phyloP scores from a whole-genome alignment of 768 basidiomycete genomes.

The Royoungia palumana region DNA sequence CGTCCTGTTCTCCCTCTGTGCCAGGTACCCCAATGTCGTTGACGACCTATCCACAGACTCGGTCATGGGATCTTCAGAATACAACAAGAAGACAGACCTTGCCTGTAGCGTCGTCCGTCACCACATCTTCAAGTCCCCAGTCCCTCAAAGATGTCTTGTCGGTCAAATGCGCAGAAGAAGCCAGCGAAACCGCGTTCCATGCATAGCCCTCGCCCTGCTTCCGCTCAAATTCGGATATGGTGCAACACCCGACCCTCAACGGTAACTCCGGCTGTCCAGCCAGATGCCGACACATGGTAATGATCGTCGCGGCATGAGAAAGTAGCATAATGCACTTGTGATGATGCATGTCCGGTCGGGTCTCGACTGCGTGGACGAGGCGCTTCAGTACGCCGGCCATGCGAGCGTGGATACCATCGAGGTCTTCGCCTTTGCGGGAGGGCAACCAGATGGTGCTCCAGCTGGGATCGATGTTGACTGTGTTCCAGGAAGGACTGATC shows the following conservation, averaged over 20 bases:
- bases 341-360: slow-evolving; percentile 35
- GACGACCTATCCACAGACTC: slow-evolving; percentile 53
- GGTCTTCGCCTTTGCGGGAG: slow-evolving; percentile 68
- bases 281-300: slow-evolving; percentile 61
- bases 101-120: slow-evolving; percentile 47
- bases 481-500: slow-evolving; percentile 62
- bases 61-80: not conserved
- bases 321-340: slow-evolving; percentile 59
- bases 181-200: slow-evolving; percentile 48
- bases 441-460: slow-evolving; percentile 69
- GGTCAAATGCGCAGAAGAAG: slow-evolving; percentile 53
- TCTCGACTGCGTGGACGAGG: slow-evolving; percentile 52
- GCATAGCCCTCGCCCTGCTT: slow-evolving; percentile 29
- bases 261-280: slow-evolving; percentile 49
- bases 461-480: slow-evolving; percentile 57
- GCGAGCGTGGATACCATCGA: slow-evolving; percentile 61
- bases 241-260: slow-evolving; percentile 72
- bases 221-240: slow-evolving; percentile 55
- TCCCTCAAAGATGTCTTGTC: slow-evolving; percentile 58
- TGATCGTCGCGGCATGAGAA: slow-evolving; percentile 73
- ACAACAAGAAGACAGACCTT: slow-evolving; percentile 42
- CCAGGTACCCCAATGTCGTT: slow-evolving; percentile 67
- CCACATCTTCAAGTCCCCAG: slow-evolving; percentile 80
- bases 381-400: slow-evolving; percentile 46
- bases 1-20: slow-evolving; percentile 56